Evolutionary conservation across 2,329 filamentous ascomycete genomes (phyloP).

Genomic region (Ceratocystis cubensis): DNA sequence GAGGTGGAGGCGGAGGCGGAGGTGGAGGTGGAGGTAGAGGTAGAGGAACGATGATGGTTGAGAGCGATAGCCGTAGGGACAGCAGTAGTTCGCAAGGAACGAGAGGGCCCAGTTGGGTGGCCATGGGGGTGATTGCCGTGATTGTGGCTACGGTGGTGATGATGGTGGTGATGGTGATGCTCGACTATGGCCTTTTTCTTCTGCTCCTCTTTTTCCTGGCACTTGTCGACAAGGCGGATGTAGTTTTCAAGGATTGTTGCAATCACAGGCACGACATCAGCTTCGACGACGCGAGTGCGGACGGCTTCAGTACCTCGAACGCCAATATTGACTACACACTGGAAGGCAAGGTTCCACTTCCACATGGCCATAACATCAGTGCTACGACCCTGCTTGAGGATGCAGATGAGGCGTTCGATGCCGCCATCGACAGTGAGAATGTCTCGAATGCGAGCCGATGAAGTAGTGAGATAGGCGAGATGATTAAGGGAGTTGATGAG

Average conservation of each 20-base stretch:
- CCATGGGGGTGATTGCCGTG: constrained; percentile 30
- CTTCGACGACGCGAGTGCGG: constrained; percentile 88
- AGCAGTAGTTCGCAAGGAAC: constrained; percentile 25
- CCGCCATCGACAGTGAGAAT: constrained; percentile 98
- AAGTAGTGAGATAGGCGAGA: constrained; percentile 94
- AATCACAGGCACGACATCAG: constrained; percentile 97
- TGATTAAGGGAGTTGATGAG: constrained; percentile 99
- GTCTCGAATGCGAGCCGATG: constrained; percentile 90
- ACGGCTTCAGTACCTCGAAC: constrained; percentile 91
- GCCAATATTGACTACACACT: constrained; percentile 97
- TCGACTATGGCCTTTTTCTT: constrained; percentile 37
- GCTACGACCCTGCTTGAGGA: constrained; percentile 91
- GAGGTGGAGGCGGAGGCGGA: not conserved
- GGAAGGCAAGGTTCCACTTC: constrained; percentile 99
- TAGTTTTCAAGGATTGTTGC: constrained; percentile 98
- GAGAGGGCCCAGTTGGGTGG: constrained; percentile 34
- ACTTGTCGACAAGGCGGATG: constrained; percentile 88
- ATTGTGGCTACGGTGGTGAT: constrained; percentile 10
- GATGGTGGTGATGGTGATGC: constrained; percentile 28
- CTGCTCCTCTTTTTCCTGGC: constrained; percentile 55
- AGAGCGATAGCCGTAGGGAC: not conserved
- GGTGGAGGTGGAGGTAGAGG: not conserved
- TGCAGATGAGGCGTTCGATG: constrained; percentile 90
- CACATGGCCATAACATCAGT: constrained; percentile 99
- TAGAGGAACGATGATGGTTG: not conserved